Conservation (phyloP, 805 yeast species). For the Monosporozyma yasuniensis region DNA sequence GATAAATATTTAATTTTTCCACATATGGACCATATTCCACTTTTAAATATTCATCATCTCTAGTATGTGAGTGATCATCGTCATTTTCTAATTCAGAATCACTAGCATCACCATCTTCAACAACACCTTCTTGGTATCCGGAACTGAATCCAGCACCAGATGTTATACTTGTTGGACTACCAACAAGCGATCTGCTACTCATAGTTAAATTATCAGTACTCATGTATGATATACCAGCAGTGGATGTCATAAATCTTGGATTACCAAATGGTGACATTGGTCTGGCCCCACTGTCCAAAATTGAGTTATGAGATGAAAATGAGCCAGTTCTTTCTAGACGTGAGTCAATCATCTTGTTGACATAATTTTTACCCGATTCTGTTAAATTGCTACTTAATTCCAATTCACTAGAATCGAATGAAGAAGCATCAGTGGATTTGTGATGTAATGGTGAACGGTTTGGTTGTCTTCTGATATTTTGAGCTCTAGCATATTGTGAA, state of each 20-base stretch:
- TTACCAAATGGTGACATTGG: constrained; percentile 2
- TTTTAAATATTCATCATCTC: constrained; percentile 24
- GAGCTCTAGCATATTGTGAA: not conserved
- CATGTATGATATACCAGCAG: constrained; percentile 7
- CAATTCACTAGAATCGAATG: constrained; percentile 18
- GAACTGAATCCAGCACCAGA: not conserved
- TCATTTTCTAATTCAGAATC: constrained; percentile 33
- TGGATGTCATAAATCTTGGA: constrained; percentile 4
- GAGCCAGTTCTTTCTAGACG: constrained; percentile 15
- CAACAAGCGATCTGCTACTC: not conserved
- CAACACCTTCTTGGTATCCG: constrained; percentile 17
- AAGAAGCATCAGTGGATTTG: constrained; percentile 12
- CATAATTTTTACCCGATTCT: constrained; percentile 26
- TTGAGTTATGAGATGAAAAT: constrained; percentile 3
- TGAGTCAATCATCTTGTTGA: constrained; percentile 22
- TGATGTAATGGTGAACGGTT: not conserved
- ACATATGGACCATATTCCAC: constrained; percentile 33
- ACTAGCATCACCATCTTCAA: constrained; percentile 33
- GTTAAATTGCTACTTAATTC: constrained; percentile 26
- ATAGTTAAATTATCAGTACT: constrained; percentile 2
- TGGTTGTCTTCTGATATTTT: not conserved
- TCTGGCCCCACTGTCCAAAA: not conserved
- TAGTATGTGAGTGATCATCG: constrained; percentile 20
- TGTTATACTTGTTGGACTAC: not conserved
- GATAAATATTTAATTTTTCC: constrained; percentile 41